Conservation (phyloP, 2,329 filamentous ascomycete genomes). For the Fusarium pseudonygamai region DNA sequence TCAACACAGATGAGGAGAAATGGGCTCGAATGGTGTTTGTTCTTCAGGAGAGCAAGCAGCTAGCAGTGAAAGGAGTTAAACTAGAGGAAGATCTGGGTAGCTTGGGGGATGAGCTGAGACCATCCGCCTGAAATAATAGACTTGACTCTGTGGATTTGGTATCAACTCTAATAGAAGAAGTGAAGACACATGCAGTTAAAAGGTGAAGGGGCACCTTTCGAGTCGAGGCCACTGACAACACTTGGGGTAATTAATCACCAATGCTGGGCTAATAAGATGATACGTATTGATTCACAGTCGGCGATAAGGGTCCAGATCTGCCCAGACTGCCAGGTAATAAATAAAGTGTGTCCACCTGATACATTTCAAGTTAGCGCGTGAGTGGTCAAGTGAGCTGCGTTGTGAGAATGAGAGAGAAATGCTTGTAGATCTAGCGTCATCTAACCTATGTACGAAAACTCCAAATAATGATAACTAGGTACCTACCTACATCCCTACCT, state of each 20-base stretch:
- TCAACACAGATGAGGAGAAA: slow-evolving; percentile 54
- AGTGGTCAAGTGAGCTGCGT: slow-evolving; percentile 2
- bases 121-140: background rate
- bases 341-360: slow-evolving; percentile 35
- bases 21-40: slow-evolving; percentile 58
- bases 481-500: background rate
- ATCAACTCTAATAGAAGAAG: background rate
- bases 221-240: background rate
- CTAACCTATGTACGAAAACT: background rate
- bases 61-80: slow-evolving; percentile 12
- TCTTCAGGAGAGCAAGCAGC: slow-evolving; percentile 40
- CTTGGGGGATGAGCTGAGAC: slow-evolving; percentile 16
- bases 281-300: background rate
- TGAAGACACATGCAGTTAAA: background rate
- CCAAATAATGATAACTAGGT: background rate
- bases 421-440: background rate
- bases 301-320: slow-evolving; percentile 24
- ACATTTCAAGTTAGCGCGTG: slow-evolving; percentile 17
- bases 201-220: background rate
- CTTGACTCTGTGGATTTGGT: background rate
- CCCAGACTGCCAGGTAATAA: background rate
- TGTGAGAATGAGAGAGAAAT: background rate
- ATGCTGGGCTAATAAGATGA: background rate
- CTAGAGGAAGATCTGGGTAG: slow-evolving; percentile 30
- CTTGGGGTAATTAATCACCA: background rate